Conservation (phyloP, 208 protist genomes). For the Sergeia podlipaevii region DNA sequence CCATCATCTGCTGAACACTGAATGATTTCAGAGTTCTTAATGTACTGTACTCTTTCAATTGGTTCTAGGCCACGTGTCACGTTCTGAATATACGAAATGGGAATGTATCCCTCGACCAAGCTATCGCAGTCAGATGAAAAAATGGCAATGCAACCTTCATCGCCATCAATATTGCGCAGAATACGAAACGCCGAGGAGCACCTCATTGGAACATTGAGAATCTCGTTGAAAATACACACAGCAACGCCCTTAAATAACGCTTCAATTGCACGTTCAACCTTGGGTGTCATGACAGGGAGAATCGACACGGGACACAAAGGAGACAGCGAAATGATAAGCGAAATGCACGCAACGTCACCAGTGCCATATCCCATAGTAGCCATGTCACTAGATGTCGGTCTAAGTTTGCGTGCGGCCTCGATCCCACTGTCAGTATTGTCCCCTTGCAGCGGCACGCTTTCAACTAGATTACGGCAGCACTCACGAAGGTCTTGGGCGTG, state of each 20-base stretch:
- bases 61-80: constrained; percentile 30
- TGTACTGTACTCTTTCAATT: constrained; percentile 18
- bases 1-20: constrained; percentile 2
- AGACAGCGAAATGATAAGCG: constrained; percentile 53
- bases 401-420: neutral
- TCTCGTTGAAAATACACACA: constrained; percentile 50
- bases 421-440: constrained; percentile 5
- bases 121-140: constrained; percentile 23
- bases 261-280: constrained; percentile 24
- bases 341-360: constrained; percentile 16
- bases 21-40: neutral
- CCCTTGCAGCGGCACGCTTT: neutral
- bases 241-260: constrained; percentile 23
- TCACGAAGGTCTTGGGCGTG: neutral
- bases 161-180: constrained; percentile 25
- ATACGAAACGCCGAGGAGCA: constrained; percentile 39
- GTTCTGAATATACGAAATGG: constrained; percentile 32
- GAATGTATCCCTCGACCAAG: constrained; percentile 48
- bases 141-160: constrained; percentile 50
- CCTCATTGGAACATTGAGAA: constrained; percentile 18
- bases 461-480: constrained; percentile 3
- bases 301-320: constrained; percentile 21
- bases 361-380: constrained; percentile 18
- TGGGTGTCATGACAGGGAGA: constrained; percentile 24
- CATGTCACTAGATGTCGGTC: neutral